A percentile compares a stretch with the other conserved stretches of the same genome.
phyloP scores from a whole-genome alignment of 331 rosid genomes.

The Spiraea crenata region DNA sequence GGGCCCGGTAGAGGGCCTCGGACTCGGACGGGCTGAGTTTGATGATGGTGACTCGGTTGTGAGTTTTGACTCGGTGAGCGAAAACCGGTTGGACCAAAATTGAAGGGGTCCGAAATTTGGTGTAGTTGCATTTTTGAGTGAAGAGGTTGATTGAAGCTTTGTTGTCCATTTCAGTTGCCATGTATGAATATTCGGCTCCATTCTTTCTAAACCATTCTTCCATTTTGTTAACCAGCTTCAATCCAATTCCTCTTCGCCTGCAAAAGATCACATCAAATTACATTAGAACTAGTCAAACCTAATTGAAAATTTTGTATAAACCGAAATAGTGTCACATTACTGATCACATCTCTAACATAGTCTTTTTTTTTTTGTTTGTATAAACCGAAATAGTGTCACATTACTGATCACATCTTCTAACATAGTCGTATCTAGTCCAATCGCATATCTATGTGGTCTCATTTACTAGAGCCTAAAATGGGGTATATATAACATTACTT shows the following conservation, averaged over 20 bases:
- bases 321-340: background rate
- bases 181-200: constrained; percentile 38
- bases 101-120: constrained; percentile 33
- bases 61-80: constrained; percentile 26
- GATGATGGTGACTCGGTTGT: constrained; percentile 16
- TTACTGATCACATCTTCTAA: background rate
- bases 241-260: constrained; percentile 32
- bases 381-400: too few species aligned
- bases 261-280: background rate
- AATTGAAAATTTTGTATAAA: too few species aligned
- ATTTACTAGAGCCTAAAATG: background rate
- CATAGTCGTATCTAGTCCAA: background rate
- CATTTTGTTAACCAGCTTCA: constrained; percentile 25
- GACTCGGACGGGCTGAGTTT: constrained; percentile 15
- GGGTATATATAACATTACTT: background rate
- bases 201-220: constrained; percentile 35
- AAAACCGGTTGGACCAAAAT: constrained; percentile 33
- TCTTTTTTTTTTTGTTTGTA: too few species aligned
- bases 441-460: too few species aligned
- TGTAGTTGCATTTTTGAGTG: constrained; percentile 24
- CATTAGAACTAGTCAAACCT: background rate
- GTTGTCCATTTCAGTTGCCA: constrained; percentile 36
- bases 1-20: constrained; percentile 28
- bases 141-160: constrained; percentile 32
- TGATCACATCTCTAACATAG: background rate